Conservation (phyloP, 176 grass and related monocot genomes). For the Carex pumila region DNA sequence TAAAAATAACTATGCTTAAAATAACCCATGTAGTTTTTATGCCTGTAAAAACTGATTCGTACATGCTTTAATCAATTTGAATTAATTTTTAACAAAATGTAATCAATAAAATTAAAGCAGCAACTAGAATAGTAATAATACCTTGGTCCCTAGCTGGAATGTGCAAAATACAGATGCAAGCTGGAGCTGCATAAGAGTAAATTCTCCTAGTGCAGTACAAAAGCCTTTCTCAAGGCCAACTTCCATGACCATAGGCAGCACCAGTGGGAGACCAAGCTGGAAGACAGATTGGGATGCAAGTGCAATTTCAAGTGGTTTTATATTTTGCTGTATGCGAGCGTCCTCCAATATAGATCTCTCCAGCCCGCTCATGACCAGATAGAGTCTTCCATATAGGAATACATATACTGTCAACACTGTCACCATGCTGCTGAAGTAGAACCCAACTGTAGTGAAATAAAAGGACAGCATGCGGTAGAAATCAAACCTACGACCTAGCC, state of each 20-base stretch:
- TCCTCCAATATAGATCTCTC: conserved; percentile 79
- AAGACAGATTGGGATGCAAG: conserved; percentile 85
- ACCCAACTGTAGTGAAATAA: conserved; percentile 91
- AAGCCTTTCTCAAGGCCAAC: conserved; percentile 95
- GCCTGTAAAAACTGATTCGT: too few relatives aligned
- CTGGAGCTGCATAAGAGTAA: conserved; percentile 94
- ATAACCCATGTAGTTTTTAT: too few relatives aligned
- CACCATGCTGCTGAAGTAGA: conserved; percentile 99
- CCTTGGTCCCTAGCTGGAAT: conserved; percentile 90
- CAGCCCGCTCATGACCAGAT: conserved; percentile 86
- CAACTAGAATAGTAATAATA: not conserved
- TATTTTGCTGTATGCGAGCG: conserved; percentile 51
- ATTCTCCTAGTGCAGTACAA: conserved; percentile 78
- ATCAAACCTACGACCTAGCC: conserved; percentile 88
- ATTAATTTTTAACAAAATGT: too few relatives aligned
- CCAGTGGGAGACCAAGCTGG: conserved; percentile 80
- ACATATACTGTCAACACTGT: conserved; percentile 88
- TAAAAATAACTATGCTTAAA: too few relatives aligned
- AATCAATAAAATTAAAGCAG: not conserved
- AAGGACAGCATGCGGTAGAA: conserved; percentile 96
- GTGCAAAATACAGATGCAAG: conserved; percentile 89
- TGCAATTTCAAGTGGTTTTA: conserved; percentile 76
- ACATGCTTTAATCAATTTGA: too few relatives aligned
- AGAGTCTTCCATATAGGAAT: conserved; percentile 86
- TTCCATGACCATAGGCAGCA: conserved; percentile 96